A percentile compares a stretch with the other conserved stretches of the same genome.
phyloP scores from a whole-genome alignment of 805 yeast species.

The Hanseniaspora opuntiae region DNA sequence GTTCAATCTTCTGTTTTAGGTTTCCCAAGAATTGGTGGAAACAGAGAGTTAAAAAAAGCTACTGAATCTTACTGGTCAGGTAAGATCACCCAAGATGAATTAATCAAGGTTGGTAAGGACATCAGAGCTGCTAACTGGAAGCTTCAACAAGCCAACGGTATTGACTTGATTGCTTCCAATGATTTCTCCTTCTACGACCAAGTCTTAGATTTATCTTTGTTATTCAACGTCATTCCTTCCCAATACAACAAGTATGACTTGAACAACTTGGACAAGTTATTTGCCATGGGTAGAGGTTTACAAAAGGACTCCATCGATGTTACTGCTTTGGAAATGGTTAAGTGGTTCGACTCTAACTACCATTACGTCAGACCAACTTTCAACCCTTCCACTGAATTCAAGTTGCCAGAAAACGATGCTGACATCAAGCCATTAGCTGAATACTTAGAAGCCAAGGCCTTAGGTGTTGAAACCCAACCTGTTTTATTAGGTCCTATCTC shows the following conservation, averaged over 20 bases:
- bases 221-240: constrained; percentile 93
- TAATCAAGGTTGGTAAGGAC: constrained; percentile 84
- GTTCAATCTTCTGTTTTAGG: constrained; percentile 96
- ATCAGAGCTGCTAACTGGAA: constrained; percentile 96
- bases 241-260: constrained; percentile 88
- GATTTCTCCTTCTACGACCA: constrained; percentile 98
- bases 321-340: constrained; percentile 98
- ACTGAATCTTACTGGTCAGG: constrained; percentile 99
- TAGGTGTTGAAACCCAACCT: constrained; percentile 95
- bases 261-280: constrained; percentile 77
- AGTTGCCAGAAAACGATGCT: constrained; percentile 62
- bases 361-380: constrained; percentile 99
- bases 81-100: constrained; percentile 74
- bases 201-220: constrained; percentile 77
- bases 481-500: constrained; percentile 95
- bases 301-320: constrained; percentile 97
- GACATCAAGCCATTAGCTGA: constrained; percentile 79
- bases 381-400: constrained; percentile 87
- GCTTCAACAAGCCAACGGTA: constrained; percentile 93
- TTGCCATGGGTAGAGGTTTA: constrained; percentile 99
- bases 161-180: constrained; percentile 90
- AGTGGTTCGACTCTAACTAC: constrained; percentile 99
- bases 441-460: constrained; percentile 92
- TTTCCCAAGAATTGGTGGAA: constrained; percentile 99
- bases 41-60: constrained; percentile 97